These are phyloP conservation scores for Aegilops sharonensis DNA, from an alignment of 176 grass and related monocot genomes.

Conservation along the genomic window DNA sequence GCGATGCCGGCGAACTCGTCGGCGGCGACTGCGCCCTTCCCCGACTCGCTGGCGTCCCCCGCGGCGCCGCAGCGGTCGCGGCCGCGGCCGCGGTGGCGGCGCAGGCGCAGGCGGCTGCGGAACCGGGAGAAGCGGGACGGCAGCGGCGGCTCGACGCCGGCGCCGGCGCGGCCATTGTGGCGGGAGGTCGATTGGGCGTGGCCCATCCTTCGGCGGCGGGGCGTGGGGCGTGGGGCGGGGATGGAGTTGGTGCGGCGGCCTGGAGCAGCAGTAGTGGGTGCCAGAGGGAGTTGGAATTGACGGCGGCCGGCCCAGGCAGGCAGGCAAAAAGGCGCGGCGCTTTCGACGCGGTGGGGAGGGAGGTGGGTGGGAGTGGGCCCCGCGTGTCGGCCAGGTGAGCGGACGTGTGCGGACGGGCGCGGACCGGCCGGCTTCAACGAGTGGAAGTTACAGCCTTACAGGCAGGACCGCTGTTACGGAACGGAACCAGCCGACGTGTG, in stretches of 20 bases:
- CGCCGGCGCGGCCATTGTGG: conserved; percentile 17
- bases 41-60: neutral
- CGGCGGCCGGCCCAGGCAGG: neutral
- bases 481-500: no score
- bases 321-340: neutral
- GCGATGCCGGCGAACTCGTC: conserved; percentile 90
- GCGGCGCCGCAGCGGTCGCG: conserved; percentile 10
- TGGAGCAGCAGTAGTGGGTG: neutral
- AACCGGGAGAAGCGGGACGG: conserved; percentile 74
- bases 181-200: conserved; percentile 55
- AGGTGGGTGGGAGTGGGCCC: neutral
- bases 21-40: conserved; percentile 31
- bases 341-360: neutral
- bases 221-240: neutral
- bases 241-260: neutral
- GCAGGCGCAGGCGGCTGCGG: conserved; percentile 56
- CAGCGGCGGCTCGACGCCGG: conserved; percentile 1
- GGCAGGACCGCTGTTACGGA: neutral
- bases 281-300: neutral
- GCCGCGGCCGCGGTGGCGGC: conserved; percentile 26
- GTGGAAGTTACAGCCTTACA: neutral
- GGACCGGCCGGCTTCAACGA: neutral
- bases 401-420: neutral
- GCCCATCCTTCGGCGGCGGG: conserved; percentile 39
- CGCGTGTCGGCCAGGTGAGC: neutral